Evolutionary conservation across 805 yeast genomes (phyloP).

Genomic region (Ogataea dorogensis): DNA sequence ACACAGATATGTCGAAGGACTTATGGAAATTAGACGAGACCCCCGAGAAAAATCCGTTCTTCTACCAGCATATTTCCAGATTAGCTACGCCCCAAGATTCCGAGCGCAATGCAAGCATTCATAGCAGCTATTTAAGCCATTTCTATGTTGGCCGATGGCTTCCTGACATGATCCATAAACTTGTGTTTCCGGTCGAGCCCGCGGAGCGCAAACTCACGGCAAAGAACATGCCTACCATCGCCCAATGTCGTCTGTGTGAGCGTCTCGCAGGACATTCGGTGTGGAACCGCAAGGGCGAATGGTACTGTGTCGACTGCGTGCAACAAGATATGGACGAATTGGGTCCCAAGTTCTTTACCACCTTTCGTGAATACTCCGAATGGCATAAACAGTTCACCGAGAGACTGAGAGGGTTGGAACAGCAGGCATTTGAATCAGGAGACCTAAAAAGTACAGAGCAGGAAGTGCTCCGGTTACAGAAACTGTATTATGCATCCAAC

Average conservation of each 20-base stretch:
- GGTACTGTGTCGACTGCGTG: conserved; percentile 29
- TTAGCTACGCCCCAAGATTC: conserved; percentile 32
- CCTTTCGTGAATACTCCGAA: conserved; percentile 24
- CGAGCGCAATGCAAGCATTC: conserved; percentile 32
- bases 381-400: conserved; percentile 24
- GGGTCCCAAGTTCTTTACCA: conserved; percentile 24
- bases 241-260: conserved; percentile 32
- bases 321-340: conserved; percentile 22
- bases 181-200: conserved; percentile 31
- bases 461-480: conserved; percentile 17
- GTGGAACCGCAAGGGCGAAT: conserved; percentile 32
- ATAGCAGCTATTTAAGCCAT: conserved; percentile 29
- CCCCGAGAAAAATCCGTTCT: conserved; percentile 29
- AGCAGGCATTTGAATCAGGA: conserved; percentile 16
- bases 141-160: conserved; percentile 36
- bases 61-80: conserved; percentile 34
- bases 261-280: conserved; percentile 26
- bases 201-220: conserved; percentile 27
- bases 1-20: conserved; percentile 27
- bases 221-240: conserved; percentile 31
- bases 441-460: conserved; percentile 21
- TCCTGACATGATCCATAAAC: conserved; percentile 26
- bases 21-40: conserved; percentile 31
- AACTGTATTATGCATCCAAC: conserved; percentile 10
- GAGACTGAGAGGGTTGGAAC: conserved; percentile 17